Conservation (phyloP, 2,329 filamentous ascomycete genomes). For the Alternaria infectoria region DNA sequence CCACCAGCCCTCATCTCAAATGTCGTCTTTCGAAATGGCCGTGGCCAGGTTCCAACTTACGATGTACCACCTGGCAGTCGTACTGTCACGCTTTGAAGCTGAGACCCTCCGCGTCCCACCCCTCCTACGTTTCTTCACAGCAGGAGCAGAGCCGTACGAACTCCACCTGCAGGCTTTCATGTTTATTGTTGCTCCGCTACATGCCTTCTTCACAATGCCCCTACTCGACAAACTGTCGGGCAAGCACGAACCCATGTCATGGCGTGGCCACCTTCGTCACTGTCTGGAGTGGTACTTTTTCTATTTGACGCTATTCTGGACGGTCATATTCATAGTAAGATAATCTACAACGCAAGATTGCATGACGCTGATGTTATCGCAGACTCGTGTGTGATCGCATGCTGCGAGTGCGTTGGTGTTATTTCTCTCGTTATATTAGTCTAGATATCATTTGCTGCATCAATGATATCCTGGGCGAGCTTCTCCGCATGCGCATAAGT, state of each 20-base stretch:
- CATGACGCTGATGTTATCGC: background rate
- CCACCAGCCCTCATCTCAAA: background rate
- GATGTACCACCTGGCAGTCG: background rate
- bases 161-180: background rate
- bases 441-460: background rate
- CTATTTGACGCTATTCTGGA: background rate
- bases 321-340: background rate
- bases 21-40: background rate
- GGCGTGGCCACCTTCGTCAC: background rate
- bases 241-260: background rate
- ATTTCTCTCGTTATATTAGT: background rate
- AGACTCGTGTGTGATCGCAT: background rate
- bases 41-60: background rate
- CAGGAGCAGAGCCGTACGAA: background rate
- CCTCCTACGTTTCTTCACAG: background rate
- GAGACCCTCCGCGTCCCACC: background rate
- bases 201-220: background rate
- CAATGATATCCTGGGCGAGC: constrained; percentile 5
- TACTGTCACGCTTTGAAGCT: background rate
- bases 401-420: background rate
- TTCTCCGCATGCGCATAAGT: constrained; percentile 12
- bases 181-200: background rate
- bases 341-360: too few species aligned
- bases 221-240: background rate
- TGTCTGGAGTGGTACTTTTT: background rate